Base-by-base conservation (phyloP, 2,329 filamentous ascomycete species). In the Ophiosphaerella korrae region DNA sequence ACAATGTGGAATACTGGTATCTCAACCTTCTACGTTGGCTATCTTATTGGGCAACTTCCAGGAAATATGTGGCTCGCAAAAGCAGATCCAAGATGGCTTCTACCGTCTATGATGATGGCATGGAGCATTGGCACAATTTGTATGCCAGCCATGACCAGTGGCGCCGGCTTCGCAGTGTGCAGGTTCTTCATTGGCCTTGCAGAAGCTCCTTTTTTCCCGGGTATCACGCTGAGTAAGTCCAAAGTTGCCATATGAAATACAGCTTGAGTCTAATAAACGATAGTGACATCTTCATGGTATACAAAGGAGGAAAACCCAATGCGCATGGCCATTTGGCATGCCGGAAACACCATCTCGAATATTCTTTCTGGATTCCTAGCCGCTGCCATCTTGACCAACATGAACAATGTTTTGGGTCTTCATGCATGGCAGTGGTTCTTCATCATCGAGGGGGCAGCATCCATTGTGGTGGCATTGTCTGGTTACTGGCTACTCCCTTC, bases 401-500 rank as follows among this genome's bases (percentile, higher is more conserved):
- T 80, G 71, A 72, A 78, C 7, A 71, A 72, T 8, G 62, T 73
- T n/a, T 52, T 64, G 11, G 72, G 72, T 11, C 63, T 78, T 32
- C 64, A 52, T 29, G 39, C 58, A 2, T 63, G 62, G 77, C 72
- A 78, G 14, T 79, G 77, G 78, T 76, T 80, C 35, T 77, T 80
- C 52, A 69, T 78, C 52, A 74, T 78, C 77, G 84, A 86, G 61
- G 84, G 83, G 13, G 36, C 26, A 11, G 26, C 26, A 29, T 29
- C 26, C 26, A 29, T 29, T 11, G 26, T 11, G 2, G 26, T 29
- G 7, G 26, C 1, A 77, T 39, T 24, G 36, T 39, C 3, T 3
- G 66, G 71, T 0, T 74, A 60, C 29, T 71, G 73, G 18, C 60
- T 75, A 13, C 63, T 79, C 2, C 77, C 47, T 71, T 70, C 0